Percentiles rank a stretch among this genome's conserved stretches.
These are phyloP conservation scores for Colletotrichum godetiae DNA, from an alignment of 2,329 filamentous ascomycete species.

Conservation along the genomic window DNA sequence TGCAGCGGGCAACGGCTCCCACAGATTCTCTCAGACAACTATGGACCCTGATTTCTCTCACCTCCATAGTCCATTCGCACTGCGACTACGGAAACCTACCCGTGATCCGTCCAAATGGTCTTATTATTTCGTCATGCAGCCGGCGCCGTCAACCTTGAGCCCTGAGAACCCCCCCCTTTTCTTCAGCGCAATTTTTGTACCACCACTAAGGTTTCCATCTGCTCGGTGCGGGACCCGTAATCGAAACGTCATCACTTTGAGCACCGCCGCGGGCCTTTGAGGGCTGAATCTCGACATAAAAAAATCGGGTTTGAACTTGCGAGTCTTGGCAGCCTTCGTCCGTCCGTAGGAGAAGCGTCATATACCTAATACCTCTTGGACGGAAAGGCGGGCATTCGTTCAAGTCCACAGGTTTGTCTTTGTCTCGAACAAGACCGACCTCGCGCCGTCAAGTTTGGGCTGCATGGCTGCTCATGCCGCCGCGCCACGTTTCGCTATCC, in stretches of 20 bases:
- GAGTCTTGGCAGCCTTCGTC: neutral
- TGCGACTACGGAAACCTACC: neutral
- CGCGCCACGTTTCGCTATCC: conserved; percentile 9
- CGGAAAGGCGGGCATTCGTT: neutral
- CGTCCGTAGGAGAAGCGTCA: neutral
- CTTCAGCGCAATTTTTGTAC: neutral
- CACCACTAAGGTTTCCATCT: conserved; percentile 2
- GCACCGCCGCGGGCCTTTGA: neutral
- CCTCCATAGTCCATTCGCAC: neutral
- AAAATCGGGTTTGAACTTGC: neutral
- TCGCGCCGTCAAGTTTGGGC: conserved; percentile 9
- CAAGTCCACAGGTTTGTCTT: neutral
- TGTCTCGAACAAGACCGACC: conserved; percentile 13
- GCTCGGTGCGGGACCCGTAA: conserved; percentile 6
- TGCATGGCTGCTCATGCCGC: conserved; percentile 4
- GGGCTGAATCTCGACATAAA: neutral
- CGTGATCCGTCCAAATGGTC: conserved; percentile 3
- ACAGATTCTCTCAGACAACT: neutral
- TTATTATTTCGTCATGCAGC: conserved; percentile 26
- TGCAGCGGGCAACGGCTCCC: neutral
- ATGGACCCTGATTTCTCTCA: neutral
- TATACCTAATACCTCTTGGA: neutral
- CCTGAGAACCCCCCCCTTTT: neutral
- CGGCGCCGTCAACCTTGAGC: conserved; percentile 20
- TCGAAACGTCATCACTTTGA: conserved; percentile 21